Base-by-base conservation (phyloP, 225 moss, liverwort and hornwort species). In the Thuidium tamariscinum region DNA sequence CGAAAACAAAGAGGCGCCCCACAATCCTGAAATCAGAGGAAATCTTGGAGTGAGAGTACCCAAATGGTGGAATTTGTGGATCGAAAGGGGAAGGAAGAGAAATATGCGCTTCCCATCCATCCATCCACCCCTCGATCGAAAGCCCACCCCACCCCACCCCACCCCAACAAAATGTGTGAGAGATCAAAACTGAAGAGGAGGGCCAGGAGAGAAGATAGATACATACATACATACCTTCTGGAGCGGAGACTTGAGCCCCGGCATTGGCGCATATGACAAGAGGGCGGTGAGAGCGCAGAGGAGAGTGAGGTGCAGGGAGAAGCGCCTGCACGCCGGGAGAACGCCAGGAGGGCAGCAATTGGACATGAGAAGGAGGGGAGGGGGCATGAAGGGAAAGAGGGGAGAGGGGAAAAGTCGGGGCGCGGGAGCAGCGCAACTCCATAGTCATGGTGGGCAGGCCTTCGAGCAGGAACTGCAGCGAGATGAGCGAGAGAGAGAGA, bases 221-320 rank as follows among this genome's bases (percentile, higher is more conserved):
- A 75, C 4, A 36, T 25, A 36, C 52, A 22, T 17, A 26, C 77
- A 55, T 54, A 92, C 92, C 91, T 86, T 84, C 78, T 41, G 92
- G 63, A 70, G 86, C 92, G 37, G 91, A 92, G 39, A 91, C 82
- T 72, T 68, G 88, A 60, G 89, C 74, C 13, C 84, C 86, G 30
- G 88, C 83, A 88, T 80, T 81, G 56, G 84, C 84, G 67, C 86
- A 88, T 61, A 75, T 71, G 25, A 88, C 60, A 42, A 75, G 59
- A 77, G 84, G 52, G 44, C 69, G 81, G 84, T 77, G 82, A 77
- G 52, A 75, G 78, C 66, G 87, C 59, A 52, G 72, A 71, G 84
- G 81, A 52, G 82, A 42, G 37, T 36, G 48, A 66, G 27, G 81
- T 32, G 32, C 80, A 20, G 70, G 77, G 26, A 84, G 79, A 52